phyloP scores from a whole-genome alignment of 1,284 basidiomycete genomes.

The Termitomyces sp. region DNA sequence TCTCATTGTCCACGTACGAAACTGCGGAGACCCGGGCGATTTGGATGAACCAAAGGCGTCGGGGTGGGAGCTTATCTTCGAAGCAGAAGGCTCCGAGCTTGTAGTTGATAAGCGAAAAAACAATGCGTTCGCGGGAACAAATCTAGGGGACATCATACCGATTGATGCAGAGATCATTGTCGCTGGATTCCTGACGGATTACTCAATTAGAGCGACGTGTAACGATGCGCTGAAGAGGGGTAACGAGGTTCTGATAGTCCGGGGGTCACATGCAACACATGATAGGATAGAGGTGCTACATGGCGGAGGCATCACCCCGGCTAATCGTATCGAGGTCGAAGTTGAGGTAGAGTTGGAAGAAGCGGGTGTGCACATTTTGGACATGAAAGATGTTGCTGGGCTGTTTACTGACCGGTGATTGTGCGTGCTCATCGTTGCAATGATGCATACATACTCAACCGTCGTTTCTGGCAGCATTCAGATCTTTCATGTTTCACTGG shows the following conservation, averaged over 20 bases:
- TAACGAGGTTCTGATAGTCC: conserved; percentile 59
- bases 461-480: no score
- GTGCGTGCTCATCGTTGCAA: background rate
- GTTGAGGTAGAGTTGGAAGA: conserved; percentile 62
- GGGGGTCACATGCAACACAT: conserved; percentile 60
- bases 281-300: conserved; percentile 58
- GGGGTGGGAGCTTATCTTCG: conserved; percentile 56
- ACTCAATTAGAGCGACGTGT: conserved; percentile 61
- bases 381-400: conserved; percentile 55
- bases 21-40: conserved; percentile 55
- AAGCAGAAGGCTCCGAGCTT: conserved; percentile 41
- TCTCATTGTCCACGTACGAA: conserved; percentile 62
- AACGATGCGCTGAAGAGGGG: conserved; percentile 54
- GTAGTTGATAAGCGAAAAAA: conserved; percentile 65
- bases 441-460: background rate
- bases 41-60: conserved; percentile 46
- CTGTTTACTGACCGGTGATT: conserved; percentile 48
- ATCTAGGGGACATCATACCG: conserved; percentile 42
- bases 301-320: conserved; percentile 46
- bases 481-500: no score
- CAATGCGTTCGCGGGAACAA: conserved; percentile 61
- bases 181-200: conserved; percentile 64
- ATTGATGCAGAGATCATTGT: conserved; percentile 55
- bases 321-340: conserved; percentile 47
- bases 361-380: conserved; percentile 55